phyloP scores from a whole-genome alignment of 106 monocot genomes.

The Amphibolis antarctica region DNA sequence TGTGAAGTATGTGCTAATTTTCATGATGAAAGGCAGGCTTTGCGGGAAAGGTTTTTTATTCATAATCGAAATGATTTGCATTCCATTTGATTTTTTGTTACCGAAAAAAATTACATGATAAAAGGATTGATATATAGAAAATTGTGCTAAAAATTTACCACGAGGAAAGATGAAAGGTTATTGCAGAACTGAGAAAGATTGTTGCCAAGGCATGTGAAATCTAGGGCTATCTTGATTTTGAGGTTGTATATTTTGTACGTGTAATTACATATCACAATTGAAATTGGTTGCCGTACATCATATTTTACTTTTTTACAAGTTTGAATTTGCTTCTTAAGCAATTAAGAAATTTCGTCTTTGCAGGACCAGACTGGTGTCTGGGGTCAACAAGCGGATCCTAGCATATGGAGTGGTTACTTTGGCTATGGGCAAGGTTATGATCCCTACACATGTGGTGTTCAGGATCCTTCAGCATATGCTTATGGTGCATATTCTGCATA shows the following conservation, averaged over 20 bases:
- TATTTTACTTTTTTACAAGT: no score
- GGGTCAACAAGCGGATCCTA: conserved; percentile 73
- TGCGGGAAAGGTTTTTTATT: not conserved
- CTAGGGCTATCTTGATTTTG: no score
- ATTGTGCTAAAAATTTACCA: no score
- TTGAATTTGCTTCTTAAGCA: not conserved
- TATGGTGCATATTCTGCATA: conserved; percentile 86
- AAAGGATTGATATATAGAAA: no score
- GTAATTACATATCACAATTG: not conserved
- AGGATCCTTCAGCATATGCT: conserved; percentile 83
- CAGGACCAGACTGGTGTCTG: conserved; percentile 23
- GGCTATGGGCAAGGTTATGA: conserved; percentile 82
- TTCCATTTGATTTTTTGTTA: no score
- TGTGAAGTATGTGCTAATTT: not conserved
- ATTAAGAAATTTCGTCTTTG: not conserved
- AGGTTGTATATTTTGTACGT: not conserved
- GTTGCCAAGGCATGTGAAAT: no score
- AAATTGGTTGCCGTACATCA: no score
- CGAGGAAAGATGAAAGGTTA: no score
- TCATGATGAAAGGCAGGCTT: not conserved
- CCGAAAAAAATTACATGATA: no score
- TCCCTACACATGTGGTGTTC: conserved; percentile 74
- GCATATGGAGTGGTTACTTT: conserved; percentile 82
- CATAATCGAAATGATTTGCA: no score
- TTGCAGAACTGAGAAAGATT: no score